Evolutionary conservation across 345 rosid species (phyloP), one percentile per base, ranked within the genome.

Genomic region (Gossypium sturtianum): DNA sequence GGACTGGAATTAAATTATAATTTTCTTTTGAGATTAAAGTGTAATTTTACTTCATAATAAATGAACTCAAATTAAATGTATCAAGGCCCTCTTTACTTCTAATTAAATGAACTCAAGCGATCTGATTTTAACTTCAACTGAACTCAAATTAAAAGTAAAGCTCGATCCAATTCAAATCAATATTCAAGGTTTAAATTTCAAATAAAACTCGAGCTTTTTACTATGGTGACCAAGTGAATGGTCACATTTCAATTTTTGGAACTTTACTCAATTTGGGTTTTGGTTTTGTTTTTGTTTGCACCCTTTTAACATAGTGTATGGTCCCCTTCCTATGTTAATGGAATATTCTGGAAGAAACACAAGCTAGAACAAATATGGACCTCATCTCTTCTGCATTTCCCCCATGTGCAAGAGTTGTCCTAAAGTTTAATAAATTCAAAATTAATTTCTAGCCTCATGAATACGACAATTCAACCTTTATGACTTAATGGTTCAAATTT

Each of bases 391-490:
- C 1, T 10, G 45, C 9, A 2, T 25, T 25, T 27, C 17, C 72
- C 59, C 72, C 59, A 16, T 68, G 56, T 47, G 71, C 71, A 47
- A 48, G 9, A 49, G 5, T 29, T 69, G 60, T 2, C 72, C 12
- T 5, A 47, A 64, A n/a, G 43, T n/a, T 64, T 8, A 4, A 41
- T 10, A n/a, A 41, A 63, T 63, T 34, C 13, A 19, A 57, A 6
- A 1, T 19, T 54, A 38, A 34, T n/a, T 41, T 19, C 11, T 8
- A 34, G 47, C 66, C 41, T 34, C 17, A 1, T n/a, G 48, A 51
- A 52, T 17, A 69, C 60, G 25, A 69, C 73, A 69, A 29, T 51
- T 16, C 73, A 69, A 51, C 73, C 60, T 69, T 69, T 69, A 27
- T 29, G 60, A 0, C 60, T 69, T 69, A 11, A 69, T 69, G 59